Evolutionary conservation across 2,329 filamentous ascomycete species (phyloP).

Genomic region (Cladophialophora bantiana): DNA sequence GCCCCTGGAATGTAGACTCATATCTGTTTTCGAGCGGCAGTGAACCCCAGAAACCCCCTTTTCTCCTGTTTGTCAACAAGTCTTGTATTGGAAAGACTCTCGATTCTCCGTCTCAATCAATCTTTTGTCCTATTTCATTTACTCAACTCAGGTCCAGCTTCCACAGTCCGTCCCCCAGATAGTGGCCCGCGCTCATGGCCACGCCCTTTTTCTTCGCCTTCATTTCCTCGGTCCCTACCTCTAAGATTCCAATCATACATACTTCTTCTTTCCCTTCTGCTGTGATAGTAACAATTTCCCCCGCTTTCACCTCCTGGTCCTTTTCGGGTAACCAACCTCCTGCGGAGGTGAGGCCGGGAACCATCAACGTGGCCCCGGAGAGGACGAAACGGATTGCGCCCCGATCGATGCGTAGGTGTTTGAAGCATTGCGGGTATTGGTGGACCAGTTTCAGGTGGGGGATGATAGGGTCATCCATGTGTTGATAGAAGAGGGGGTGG

Average conservation of each 20-base stretch:
- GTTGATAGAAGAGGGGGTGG: conserved; percentile 88
- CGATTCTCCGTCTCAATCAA: not conserved
- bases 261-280: conserved; percentile 94
- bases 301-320: conserved; percentile 76
- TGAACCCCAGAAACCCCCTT: not conserved
- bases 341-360: conserved; percentile 83
- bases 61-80: not conserved
- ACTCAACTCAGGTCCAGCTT: conserved; percentile 66
- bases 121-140: not conserved
- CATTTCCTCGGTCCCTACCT: conserved; percentile 86
- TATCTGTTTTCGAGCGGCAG: not conserved
- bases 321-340: conserved; percentile 77
- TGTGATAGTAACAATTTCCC: conserved; percentile 84
- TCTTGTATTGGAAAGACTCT: not conserved
- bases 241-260: conserved; percentile 84
- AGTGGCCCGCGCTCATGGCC: conserved; percentile 93
- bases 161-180: conserved; percentile 93
- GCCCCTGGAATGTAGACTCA: not conserved
- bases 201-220: conserved; percentile 94
- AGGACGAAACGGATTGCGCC: conserved; percentile 97
- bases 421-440: conserved; percentile 83
- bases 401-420: conserved; percentile 86
- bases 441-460: conserved; percentile 91
- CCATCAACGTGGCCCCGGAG: conserved; percentile 93
- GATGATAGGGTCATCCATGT: conserved; percentile 76